Base-by-base conservation (phyloP, 2,329 filamentous ascomycete genomes). In the Fusarium camptoceras region DNA sequence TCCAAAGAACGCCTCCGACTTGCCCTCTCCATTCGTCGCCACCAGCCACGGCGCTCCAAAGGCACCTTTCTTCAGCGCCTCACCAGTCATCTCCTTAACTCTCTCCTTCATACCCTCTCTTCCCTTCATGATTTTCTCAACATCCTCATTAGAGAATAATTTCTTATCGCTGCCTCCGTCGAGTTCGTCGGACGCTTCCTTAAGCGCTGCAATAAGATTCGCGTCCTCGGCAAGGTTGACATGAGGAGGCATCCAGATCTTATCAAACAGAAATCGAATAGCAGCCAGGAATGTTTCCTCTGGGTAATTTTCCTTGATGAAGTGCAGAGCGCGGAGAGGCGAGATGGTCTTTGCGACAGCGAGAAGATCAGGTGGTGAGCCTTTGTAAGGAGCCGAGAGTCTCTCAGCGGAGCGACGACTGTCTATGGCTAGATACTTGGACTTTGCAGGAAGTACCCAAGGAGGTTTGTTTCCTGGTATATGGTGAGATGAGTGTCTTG, bases 21-120 rank as follows among this genome's bases (percentile, higher is more conserved):
- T 78, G 1, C 90, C 90, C 66, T 85, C 78, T 3, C 75, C 77
- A 72, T 91, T 88, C 20, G 83, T 84, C 5, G 89, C 92, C 86
- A 89, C 90, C 64, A 92, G 83, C 92, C 92, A 95, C 3, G 93
- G 93, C 51, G 89, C 88, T 0, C 93, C 93, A 78, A 92, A 95
- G 0, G 92, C 92, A 0, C 92, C 92, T 51, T 81, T 82, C 39
- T 87, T 85, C 18, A 93, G 77, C 0, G 87, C 91, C 68, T 84
- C 83, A 63, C 87, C 83, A 20, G 92, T 94, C 44, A 85, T 85
- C 8, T 79, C 81, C 62, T 85, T 85, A 28, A 93, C 79, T 30
- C 68, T 71, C 12, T 78, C 76, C 77, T 81, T 84, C 70, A 81
- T 76, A 67, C 86, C 80, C 7, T 84, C 82, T 24, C 83, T 83